Percentiles rank a stretch among this genome's conserved stretches.
Conservation (phyloP, 2,329 filamentous ascomycete species). For the Diaporthe sp. region DNA sequence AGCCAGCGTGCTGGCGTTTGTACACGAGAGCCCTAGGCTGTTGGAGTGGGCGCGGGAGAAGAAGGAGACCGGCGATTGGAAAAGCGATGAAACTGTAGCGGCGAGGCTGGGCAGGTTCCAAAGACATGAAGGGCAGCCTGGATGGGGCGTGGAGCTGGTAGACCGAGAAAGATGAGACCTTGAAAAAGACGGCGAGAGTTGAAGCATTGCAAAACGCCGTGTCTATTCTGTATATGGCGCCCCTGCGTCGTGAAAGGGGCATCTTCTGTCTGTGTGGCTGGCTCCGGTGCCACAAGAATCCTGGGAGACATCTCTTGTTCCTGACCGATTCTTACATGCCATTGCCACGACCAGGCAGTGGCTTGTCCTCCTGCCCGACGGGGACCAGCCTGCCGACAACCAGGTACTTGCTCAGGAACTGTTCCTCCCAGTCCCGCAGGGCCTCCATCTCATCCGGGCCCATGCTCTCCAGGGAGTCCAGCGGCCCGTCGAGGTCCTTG, state of each 20-base stretch:
- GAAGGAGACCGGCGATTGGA: neutral
- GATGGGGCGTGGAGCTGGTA: slow-evolving; percentile 9
- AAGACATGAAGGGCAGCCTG: neutral
- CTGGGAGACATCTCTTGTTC: neutral
- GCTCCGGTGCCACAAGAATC: neutral
- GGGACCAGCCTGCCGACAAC: slow-evolving; percentile 90
- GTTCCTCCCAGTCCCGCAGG: slow-evolving; percentile 90
- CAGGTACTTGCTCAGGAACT: slow-evolving; percentile 93
- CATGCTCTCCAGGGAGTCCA: slow-evolving; percentile 82
- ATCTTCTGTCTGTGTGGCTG: neutral
- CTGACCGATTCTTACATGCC: neutral
- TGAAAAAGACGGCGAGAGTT: neutral
- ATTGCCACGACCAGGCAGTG: slow-evolving; percentile 1
- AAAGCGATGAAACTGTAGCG: neutral
- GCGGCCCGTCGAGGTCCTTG: slow-evolving; percentile 85
- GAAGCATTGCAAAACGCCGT: neutral
- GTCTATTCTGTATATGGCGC: neutral
- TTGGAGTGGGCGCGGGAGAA: neutral
- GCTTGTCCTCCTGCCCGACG: slow-evolving; percentile 55
- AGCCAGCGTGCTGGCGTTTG: neutral
- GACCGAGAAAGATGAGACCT: neutral
- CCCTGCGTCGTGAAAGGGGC: neutral
- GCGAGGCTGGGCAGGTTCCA: neutral
- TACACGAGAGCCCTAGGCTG: neutral
- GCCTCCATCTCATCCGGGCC: slow-evolving; percentile 84